A percentile compares a stretch with the other conserved stretches of the same genome.
Evolutionary conservation across 2,329 filamentous ascomycete species (phyloP).

Genomic region (Xylariaceae sp.): DNA sequence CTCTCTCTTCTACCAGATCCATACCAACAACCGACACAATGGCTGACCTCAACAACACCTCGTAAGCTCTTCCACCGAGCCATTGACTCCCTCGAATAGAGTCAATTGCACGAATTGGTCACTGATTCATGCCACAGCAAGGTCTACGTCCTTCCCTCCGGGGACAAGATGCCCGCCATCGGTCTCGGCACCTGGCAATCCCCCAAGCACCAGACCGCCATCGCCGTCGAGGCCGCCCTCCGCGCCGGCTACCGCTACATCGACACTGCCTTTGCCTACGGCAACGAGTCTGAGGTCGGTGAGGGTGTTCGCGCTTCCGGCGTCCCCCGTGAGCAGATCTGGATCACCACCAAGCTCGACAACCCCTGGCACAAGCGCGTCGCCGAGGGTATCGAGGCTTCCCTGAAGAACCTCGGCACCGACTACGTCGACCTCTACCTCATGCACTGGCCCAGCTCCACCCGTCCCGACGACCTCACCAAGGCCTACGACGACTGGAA

Average conservation of each 20-base stretch:
- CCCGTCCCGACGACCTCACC: constrained; percentile 55
- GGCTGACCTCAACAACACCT: constrained; percentile 27
- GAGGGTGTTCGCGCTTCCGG: constrained; percentile 58
- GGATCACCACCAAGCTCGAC: constrained; percentile 76
- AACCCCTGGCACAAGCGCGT: constrained; percentile 73
- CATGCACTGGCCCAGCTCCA: constrained; percentile 67
- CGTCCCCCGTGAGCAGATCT: constrained; percentile 61
- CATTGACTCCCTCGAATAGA: too few relatives aligned
- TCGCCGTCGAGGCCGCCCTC: constrained; percentile 66
- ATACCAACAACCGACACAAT: constrained; percentile 18
- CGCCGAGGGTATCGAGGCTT: constrained; percentile 54
- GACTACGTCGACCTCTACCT: constrained; percentile 67
- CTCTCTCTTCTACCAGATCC: neutral
- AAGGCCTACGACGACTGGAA: constrained; percentile 74
- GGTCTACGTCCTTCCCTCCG: constrained; percentile 67
- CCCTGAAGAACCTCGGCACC: constrained; percentile 54
- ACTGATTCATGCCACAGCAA: constrained; percentile 34
- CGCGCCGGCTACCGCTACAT: constrained; percentile 68
- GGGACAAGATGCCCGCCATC: constrained; percentile 70
- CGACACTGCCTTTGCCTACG: constrained; percentile 71
- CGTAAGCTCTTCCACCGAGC: constrained; percentile 13
- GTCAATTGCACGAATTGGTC: neutral
- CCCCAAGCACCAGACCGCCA: constrained; percentile 59
- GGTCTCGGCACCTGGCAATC: constrained; percentile 80
- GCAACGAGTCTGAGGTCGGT: constrained; percentile 67